Conservation (phyloP, 2,329 filamentous ascomycete species). For the Mariannaea sp. region DNA sequence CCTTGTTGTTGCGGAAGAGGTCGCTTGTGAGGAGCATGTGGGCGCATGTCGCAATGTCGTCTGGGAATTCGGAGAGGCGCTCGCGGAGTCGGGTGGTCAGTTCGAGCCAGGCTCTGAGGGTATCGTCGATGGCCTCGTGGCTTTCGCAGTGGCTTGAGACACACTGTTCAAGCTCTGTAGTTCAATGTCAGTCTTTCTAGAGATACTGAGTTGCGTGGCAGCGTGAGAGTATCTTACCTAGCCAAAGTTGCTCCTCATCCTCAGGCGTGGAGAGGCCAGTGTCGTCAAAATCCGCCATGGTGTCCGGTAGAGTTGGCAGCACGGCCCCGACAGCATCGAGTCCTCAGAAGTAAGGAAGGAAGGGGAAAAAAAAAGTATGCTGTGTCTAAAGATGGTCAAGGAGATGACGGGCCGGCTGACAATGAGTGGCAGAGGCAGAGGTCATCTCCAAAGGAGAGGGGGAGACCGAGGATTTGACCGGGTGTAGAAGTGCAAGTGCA, state of each 20-base stretch:
- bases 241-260: conserved; percentile 87
- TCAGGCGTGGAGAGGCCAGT: conserved; percentile 66
- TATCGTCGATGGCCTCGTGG: conserved; percentile 75
- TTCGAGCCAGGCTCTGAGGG: conserved; percentile 80
- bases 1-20: conserved; percentile 74
- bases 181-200: conserved; percentile 20
- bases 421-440: conserved; percentile 27
- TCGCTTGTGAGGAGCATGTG: conserved; percentile 76
- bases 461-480: conserved; percentile 5
- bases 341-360: conserved; percentile 13
- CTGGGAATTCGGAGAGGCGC: conserved; percentile 74
- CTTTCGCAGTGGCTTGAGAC: conserved; percentile 54
- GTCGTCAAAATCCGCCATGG: conserved; percentile 65
- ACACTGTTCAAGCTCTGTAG: conserved; percentile 53
- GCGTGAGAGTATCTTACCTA: conserved; percentile 57
- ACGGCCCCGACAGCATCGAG: conserved; percentile 45
- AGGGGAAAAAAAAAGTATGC: conserved; percentile 8
- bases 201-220: conserved; percentile 9
- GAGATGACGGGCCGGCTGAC: conserved; percentile 27
- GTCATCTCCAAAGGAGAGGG: conserved; percentile 32
- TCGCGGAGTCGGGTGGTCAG: conserved; percentile 78
- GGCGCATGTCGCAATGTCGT: conserved; percentile 80
- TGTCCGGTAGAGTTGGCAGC: conserved; percentile 39
- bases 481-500: conserved; percentile 7
- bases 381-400: conserved; percentile 21